These are phyloP conservation scores for Leptographium radiaticola DNA, from an alignment of 2,329 filamentous ascomycete species.

Conservation along the genomic window DNA sequence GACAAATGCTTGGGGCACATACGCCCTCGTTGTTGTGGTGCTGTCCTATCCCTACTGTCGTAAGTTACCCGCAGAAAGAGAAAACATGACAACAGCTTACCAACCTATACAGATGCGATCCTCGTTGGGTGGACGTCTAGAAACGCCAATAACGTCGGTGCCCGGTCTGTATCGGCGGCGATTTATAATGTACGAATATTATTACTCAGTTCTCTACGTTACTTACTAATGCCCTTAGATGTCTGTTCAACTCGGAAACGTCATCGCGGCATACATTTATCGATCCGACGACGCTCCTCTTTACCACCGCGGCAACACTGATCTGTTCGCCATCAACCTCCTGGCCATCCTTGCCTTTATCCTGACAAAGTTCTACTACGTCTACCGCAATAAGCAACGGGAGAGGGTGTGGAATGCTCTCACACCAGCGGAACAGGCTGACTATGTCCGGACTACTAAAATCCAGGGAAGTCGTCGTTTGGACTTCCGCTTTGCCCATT, in stretches of 20 bases:
- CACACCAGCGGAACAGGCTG: conserved; percentile 30
- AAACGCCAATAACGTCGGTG: conserved; percentile 28
- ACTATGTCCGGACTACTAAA: conserved; percentile 32
- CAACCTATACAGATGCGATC: conserved; percentile 32
- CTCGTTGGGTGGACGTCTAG: conserved; percentile 44
- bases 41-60: conserved; percentile 39
- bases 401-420: conserved; percentile 34
- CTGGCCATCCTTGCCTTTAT: conserved; percentile 37
- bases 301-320: conserved; percentile 40
- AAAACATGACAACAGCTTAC: conserved; percentile 18
- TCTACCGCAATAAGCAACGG: conserved; percentile 29
- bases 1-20: conserved; percentile 29
- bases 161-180: conserved; percentile 6
- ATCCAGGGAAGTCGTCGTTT: conserved; percentile 30
- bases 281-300: conserved; percentile 38
- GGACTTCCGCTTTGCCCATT: conserved; percentile 29
- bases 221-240: conserved; percentile 14
- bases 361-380: conserved; percentile 38
- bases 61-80: conserved; percentile 27
- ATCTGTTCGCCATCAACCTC: conserved; percentile 34
- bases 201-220: not conserved
- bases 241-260: conserved; percentile 21
- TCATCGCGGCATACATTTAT: conserved; percentile 32
- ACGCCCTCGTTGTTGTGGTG: conserved; percentile 32
- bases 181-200: conserved; percentile 6